Base-by-base conservation (phyloP, 1,139 yeast genomes). In the Kurtzmaniella natalensis region DNA sequence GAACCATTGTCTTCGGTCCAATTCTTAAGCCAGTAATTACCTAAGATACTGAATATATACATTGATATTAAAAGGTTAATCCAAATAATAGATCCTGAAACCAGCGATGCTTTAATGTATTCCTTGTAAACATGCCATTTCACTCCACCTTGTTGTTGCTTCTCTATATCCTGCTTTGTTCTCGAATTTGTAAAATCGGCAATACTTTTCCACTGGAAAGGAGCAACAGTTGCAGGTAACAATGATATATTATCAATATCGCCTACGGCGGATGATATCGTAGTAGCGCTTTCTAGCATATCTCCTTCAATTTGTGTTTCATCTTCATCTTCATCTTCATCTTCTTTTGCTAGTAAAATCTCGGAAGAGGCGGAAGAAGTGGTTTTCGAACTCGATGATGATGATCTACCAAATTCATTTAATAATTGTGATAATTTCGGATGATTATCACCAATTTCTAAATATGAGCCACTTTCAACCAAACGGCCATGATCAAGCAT, bases 21-120 rank as follows among this genome's bases (percentile, higher is more conserved):
- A 35, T 65, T 59, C 48, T 77, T 77, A 40, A 78, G 58, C 81
- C 81, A 76, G 46, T 73, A 76, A 42, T 69, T 73, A 30, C 75
- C 75, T 2, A 46, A 46, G 10, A 57, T 49, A 0, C 55, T 44
- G 4, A 48, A 43, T 4, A 42, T 32, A 2, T 50, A 41, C 5
- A 51, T 38, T 5, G 42, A 11, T 0, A 51, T 32, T 7, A 45
- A 27, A 43, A 51, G 52, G 2, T 43, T 24, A n/a, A 35, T n/a
- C 38, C 38, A 35, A 5, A 15, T 5, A 3, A 42, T 17, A 16
- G 44, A 45, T 5, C 60, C 61, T 1, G 42, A 29, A 7, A 48
- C 27, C 1, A 59, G 53, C 31, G 61, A 55, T 3, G 61, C 60
- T 28, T 40, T 42, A 15, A 48, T 44, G 43, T 58, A 50, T 32